Evolutionary conservation across 176 grass and related monocot species (phyloP).

Genomic region (Triticum timopheevii): DNA sequence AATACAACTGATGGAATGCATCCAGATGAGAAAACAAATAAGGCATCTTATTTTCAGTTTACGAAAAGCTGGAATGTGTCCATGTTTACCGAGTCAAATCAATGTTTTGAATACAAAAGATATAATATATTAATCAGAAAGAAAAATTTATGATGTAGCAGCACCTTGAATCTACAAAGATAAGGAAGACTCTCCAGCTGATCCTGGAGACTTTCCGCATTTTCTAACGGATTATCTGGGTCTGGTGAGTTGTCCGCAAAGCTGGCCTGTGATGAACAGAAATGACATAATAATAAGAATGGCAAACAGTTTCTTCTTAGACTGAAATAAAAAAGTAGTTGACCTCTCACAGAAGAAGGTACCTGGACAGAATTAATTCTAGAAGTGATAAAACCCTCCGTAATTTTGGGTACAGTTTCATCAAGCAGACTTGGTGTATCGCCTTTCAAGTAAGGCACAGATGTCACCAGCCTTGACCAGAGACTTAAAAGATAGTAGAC

Average conservation of each 20-base stretch:
- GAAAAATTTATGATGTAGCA: slow-evolving; percentile 22
- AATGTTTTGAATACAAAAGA: slow-evolving; percentile 22
- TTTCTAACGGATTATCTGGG: slow-evolving; percentile 90
- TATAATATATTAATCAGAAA: neutral
- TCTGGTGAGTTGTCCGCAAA: slow-evolving; percentile 70
- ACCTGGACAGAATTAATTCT: slow-evolving; percentile 99
- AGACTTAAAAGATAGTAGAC: slow-evolving; percentile 95
- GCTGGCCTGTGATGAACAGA: slow-evolving; percentile 60
- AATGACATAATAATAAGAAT: slow-evolving; percentile 30
- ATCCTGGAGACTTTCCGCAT: slow-evolving; percentile 93
- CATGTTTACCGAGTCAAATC: neutral
- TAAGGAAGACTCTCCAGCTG: slow-evolving; percentile 97
- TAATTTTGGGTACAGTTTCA: slow-evolving; percentile 99
- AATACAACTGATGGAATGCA: slow-evolving; percentile 4
- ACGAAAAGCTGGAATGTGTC: neutral
- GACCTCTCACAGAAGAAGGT: slow-evolving; percentile 24
- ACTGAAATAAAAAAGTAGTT: slow-evolving; percentile 17
- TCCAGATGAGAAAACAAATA: slow-evolving; percentile 1
- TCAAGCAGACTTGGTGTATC: slow-evolving; percentile 91
- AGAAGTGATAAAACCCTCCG: slow-evolving; percentile 94
- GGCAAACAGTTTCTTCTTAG: neutral
- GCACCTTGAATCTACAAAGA: slow-evolving; percentile 96
- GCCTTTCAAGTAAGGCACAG: slow-evolving; percentile 97
- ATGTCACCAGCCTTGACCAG: slow-evolving; percentile 98
- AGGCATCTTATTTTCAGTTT: neutral